Percentiles rank a stretch among this genome's conserved stretches.
Conservation (phyloP, 73 alveolate genomes). For the Tetrahymena elliotti region DNA sequence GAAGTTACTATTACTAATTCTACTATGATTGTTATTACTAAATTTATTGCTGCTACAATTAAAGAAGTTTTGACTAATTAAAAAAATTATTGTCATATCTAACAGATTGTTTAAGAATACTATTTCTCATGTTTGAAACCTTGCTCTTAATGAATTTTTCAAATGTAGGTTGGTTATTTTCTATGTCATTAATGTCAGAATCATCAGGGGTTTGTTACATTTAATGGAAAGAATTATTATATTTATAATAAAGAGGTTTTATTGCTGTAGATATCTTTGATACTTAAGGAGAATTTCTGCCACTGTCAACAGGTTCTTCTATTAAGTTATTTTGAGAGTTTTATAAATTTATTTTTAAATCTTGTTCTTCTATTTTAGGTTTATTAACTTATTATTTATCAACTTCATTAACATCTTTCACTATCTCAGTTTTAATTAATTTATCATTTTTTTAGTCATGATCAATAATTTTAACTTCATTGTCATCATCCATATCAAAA, state of each 20-base stretch:
- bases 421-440: not conserved
- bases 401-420: not conserved
- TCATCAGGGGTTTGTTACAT: not conserved
- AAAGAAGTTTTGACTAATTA: not conserved
- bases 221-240: not conserved
- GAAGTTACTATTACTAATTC: not conserved
- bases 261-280: not conserved
- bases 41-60: too few species aligned
- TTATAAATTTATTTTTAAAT: not conserved
- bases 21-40: not conserved
- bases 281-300: not conserved
- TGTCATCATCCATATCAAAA: not conserved
- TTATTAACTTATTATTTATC: not conserved
- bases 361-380: not conserved
- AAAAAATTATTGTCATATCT: not conserved
- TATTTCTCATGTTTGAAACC: not conserved
- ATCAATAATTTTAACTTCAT: not conserved
- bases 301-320: not conserved
- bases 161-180: not conserved
- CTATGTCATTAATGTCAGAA: not conserved
- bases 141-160: not conserved
- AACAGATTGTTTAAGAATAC: not conserved
- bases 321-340: not conserved
- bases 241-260: not conserved
- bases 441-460: not conserved